phyloP scores from a whole-genome alignment of 208 protist genomes.

The Acanthamoeba culbertsoni region DNA sequence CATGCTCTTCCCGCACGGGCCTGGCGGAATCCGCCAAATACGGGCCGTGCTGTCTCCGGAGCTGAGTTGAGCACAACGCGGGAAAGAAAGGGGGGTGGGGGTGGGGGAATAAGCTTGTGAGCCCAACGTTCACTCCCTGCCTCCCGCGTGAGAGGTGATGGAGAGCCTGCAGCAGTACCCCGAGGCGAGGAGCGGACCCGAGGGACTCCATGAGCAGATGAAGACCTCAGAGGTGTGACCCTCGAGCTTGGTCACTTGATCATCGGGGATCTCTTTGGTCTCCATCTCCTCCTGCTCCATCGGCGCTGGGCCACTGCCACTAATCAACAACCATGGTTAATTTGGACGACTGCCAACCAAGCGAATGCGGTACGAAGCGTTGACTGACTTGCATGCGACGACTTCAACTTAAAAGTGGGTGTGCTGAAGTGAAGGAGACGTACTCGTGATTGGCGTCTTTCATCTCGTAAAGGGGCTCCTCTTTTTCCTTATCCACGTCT shows the following conservation, averaged over 20 bases:
- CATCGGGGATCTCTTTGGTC: constrained; percentile 64
- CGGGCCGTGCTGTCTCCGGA: constrained; percentile 81
- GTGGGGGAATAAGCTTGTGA: no score
- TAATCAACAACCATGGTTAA: not conserved
- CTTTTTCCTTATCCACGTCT: constrained; percentile 60
- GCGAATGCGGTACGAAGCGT: no score
- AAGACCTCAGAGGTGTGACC: constrained; percentile 79
- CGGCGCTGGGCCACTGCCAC: not conserved
- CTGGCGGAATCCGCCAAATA: constrained; percentile 77
- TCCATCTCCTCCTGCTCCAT: constrained; percentile 44
- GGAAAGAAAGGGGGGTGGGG: not conserved
- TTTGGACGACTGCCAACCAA: no score
- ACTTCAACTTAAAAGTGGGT: no score
- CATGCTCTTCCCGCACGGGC: not conserved
- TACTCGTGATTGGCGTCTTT: constrained; percentile 10
- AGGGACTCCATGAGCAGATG: constrained; percentile 77
- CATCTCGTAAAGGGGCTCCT: constrained; percentile 40
- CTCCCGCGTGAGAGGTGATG: not conserved
- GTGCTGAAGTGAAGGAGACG: not conserved
- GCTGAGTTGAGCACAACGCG: constrained; percentile 28
- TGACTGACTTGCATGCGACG: no score
- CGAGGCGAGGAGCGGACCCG: constrained; percentile 65
- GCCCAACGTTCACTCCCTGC: no score
- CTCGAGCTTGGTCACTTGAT: constrained; percentile 65
- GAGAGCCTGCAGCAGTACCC: constrained; percentile 54